Evolutionary conservation across 768 basidiomycete species (phyloP).

Genomic region (Boletellus sp.): DNA sequence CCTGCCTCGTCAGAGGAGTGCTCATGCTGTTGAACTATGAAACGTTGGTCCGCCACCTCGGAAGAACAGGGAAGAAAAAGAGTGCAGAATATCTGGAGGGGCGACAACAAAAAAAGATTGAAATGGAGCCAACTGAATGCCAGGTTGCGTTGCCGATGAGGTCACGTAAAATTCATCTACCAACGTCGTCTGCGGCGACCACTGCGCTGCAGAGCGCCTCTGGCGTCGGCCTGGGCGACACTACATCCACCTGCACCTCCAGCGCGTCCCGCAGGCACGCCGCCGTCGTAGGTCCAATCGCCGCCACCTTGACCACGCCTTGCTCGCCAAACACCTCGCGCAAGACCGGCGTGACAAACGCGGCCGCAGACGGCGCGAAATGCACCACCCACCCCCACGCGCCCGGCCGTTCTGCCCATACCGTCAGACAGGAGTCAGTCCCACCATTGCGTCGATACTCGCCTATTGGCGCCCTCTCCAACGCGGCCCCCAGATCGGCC

Average conservation of each 20-base stretch:
- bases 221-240: constrained; percentile 54
- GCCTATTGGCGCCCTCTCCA: constrained; percentile 27
- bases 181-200: constrained; percentile 13
- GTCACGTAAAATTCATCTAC: not conserved
- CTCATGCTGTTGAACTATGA: constrained; percentile 20
- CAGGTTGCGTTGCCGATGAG: too few relatives aligned
- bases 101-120: constrained; percentile 1
- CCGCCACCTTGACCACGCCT: constrained; percentile 42
- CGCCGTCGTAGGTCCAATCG: constrained; percentile 68
- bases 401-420: not conserved
- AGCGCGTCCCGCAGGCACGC: constrained; percentile 46
- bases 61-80: constrained; percentile 8
- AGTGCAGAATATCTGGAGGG: constrained; percentile 19
- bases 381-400: constrained; percentile 64
- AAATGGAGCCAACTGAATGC: not conserved
- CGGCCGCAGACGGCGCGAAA: constrained; percentile 73
- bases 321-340: constrained; percentile 36
- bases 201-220: constrained; percentile 42
- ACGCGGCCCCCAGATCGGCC: constrained; percentile 36
- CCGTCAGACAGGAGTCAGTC: not conserved
- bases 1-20: constrained; percentile 23
- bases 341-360: constrained; percentile 51
- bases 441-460: constrained; percentile 7
- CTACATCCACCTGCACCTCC: constrained; percentile 48
- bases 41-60: not conserved